These are phyloP conservation scores for Flueggea neowawraea DNA, from an alignment of 441 rosid genomes.

Conservation along the genomic window DNA sequence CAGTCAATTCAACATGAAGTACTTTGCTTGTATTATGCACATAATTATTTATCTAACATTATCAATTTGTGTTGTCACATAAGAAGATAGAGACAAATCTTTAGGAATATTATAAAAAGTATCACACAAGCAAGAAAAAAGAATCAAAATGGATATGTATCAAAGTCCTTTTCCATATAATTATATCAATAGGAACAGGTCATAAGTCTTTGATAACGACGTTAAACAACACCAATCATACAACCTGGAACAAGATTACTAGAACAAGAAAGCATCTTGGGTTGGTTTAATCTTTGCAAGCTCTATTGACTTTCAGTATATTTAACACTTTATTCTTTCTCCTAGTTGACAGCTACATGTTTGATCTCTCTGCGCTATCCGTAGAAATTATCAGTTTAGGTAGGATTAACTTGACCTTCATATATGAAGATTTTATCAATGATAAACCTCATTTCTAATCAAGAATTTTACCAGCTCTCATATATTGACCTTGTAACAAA, in stretches of 20 bases:
- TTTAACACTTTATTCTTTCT: not conserved
- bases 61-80: not conserved
- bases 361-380: not conserved
- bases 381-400: no score
- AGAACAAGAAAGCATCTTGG: not conserved
- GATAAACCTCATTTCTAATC: no score
- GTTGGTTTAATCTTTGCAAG: not conserved
- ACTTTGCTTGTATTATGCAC: not conserved
- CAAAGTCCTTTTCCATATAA: not conserved
- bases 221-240: not conserved
- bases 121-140: not conserved
- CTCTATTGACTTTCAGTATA: not conserved
- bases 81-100: not conserved
- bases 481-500: no score
- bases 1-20: not conserved
- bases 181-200: not conserved
- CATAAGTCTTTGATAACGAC: not conserved
- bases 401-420: no score
- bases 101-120: not conserved
- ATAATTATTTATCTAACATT: no score
- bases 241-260: not conserved
- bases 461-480: no score
- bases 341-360: not conserved
- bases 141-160: not conserved
- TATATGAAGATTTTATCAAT: no score